Evolutionary conservation across 108 stramenopile species (phyloP), one percentile per base, ranked within the genome.

Genomic region (Skeletonema grethae): DNA sequence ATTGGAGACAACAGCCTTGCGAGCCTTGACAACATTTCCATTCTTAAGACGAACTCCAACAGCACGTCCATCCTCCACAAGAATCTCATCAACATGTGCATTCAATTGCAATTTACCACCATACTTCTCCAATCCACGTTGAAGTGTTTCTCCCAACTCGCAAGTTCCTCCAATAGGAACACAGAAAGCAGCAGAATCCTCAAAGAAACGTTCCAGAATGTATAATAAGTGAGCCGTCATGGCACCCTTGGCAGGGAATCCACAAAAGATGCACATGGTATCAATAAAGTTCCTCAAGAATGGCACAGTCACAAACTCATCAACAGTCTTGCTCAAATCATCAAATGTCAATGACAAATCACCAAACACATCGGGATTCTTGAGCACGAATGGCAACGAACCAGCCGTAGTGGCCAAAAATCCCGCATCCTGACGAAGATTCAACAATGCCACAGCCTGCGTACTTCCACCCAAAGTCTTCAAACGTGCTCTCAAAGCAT

Each of bases 221-320:
- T 95, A 95, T 13, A 95, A 82, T 67, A 95, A 89, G 39, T 82
- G 81, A 1, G 80, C 77, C 1, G 95, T 95, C 95, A 95, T 95
- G 74, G 95, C 95, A 9, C 95, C 94, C 84, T 93, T 95, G 69
- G 95, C 95, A n/a, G 95, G 95, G 78, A 95, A 95, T 20, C 95
- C 95, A 75, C 95, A 95, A 72, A 95, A 95, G 72, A 95, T 95
- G 65, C 95, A 95, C 95, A 95, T 95, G 79, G 87, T 87, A 82
- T 95, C 95, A 61, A 95, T 95, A 61, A 95, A 95, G 70, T 95
- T 95, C 29, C 95, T 90, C 56, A 95, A 57, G 68, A 95, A 95
- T 8, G 95, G 95, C 9, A 91, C 95, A 9, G 95, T 95, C 4
- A 93, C 92, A 72, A 93, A 90, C 66, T 91, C 65, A 84, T 95